phyloP scores from a whole-genome alignment of 176 grass and related monocot genomes.

The Phragmites australis region DNA sequence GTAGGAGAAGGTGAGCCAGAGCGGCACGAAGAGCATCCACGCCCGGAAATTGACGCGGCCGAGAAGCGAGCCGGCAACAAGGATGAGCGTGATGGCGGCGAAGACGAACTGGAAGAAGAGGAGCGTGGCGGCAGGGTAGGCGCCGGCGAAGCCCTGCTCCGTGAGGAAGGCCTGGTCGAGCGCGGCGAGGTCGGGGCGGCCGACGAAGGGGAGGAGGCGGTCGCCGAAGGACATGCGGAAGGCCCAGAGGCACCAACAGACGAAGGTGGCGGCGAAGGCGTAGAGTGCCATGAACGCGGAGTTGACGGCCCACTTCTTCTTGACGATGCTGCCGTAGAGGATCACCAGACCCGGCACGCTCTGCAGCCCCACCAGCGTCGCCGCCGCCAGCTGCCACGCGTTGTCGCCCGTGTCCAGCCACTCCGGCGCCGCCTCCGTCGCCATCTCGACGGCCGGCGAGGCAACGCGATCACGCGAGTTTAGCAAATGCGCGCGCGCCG shows the following conservation, averaged over 20 bases:
- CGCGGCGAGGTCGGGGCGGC: conserved; percentile 52
- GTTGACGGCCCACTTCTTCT: conserved; percentile 94
- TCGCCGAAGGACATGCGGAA: conserved; percentile 88
- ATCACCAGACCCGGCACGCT: conserved; percentile 68
- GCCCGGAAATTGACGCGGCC: conserved; percentile 72
- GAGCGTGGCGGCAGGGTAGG: conserved; percentile 73
- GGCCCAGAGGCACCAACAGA: conserved; percentile 71
- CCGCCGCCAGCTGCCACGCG: conserved; percentile 74
- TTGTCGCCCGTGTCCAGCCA: conserved; percentile 86
- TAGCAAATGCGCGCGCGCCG: conserved; percentile 3
- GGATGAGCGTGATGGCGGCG: conserved; percentile 83
- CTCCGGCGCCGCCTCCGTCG: conserved; percentile 53
- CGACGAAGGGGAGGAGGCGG: conserved; percentile 52
- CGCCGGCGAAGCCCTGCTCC: conserved; percentile 60
- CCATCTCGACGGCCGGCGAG: conserved; percentile 9
- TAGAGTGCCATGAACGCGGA: conserved; percentile 90
- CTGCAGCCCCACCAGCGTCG: conserved; percentile 79
- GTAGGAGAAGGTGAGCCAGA: conserved; percentile 92
- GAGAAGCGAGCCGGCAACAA: conserved; percentile 72
- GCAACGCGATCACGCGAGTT: background rate
- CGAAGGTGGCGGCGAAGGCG: conserved; percentile 66
- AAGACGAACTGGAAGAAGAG: conserved; percentile 86
- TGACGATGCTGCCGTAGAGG: conserved; percentile 71
- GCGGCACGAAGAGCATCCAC: conserved; percentile 78
- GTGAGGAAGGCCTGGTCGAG: conserved; percentile 51